phyloP scores from a whole-genome alignment of 306 rosid species.

The Abrus precatorius region DNA sequence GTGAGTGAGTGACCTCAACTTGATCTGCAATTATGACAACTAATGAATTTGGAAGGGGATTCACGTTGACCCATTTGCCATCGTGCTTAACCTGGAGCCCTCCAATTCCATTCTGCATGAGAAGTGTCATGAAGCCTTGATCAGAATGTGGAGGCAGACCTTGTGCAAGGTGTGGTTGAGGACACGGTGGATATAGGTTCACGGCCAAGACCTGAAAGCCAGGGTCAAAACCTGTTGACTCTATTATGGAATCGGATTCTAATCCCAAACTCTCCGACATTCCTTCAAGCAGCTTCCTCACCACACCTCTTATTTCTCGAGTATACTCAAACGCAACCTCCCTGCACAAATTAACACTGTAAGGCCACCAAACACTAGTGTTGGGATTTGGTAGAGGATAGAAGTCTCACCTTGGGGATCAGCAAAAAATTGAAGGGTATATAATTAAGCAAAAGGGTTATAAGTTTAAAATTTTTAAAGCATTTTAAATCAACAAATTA shows the following conservation, averaged over 20 bases:
- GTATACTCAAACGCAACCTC: conserved; percentile 56
- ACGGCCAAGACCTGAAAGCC: conserved; percentile 55
- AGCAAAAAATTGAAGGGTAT: no score
- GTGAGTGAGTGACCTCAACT: conserved; percentile 61
- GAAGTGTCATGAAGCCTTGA: conserved; percentile 60
- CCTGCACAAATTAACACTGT: conserved; percentile 27
- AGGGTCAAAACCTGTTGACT: conserved; percentile 51
- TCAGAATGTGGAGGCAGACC: conserved; percentile 77
- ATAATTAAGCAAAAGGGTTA: no score
- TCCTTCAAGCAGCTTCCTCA: conserved; percentile 52
- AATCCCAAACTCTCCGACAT: conserved; percentile 68
- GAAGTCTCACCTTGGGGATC: no score
- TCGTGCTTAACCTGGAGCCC: conserved; percentile 74
- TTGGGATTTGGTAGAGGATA: no score
- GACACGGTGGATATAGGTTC: conserved; percentile 76
- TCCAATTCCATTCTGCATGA: conserved; percentile 63
- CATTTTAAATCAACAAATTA: no score
- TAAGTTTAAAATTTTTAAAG: no score
- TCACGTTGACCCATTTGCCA: conserved; percentile 68
- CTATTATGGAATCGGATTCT: conserved; percentile 46
- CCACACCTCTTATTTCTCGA: conserved; percentile 39
- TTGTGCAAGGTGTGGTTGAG: conserved; percentile 70
- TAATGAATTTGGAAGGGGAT: conserved; percentile 55
- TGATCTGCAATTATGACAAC: conserved; percentile 69
- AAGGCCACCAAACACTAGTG: not conserved